These are phyloP conservation scores for Sanghuangporus sanghuang DNA, from an alignment of 1,284 basidiomycete genomes.

Conservation along the genomic window DNA sequence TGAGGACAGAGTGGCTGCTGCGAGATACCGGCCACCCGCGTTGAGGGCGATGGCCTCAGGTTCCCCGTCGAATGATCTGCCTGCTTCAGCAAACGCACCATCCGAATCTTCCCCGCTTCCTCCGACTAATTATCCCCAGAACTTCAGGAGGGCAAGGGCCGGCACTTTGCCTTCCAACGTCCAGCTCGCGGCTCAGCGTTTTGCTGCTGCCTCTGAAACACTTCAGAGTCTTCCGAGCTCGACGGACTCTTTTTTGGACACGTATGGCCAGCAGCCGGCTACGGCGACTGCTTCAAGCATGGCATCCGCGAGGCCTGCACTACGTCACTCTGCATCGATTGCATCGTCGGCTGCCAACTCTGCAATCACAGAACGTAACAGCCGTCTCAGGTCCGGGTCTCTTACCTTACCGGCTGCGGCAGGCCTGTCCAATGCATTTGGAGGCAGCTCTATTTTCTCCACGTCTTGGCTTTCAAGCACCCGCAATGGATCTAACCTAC, in stretches of 20 bases:
- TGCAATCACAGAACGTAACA: constrained; percentile 59
- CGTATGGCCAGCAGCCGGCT: constrained; percentile 32
- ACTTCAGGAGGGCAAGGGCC: constrained; percentile 82
- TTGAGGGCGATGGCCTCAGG: constrained; percentile 66
- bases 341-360: constrained; percentile 59
- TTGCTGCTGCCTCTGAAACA: constrained; percentile 61
- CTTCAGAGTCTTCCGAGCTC: constrained; percentile 49
- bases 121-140: constrained; percentile 68
- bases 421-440: constrained; percentile 82
- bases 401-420: constrained; percentile 69
- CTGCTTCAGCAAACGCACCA: constrained; percentile 47
- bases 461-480: constrained; percentile 79
- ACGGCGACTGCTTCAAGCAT: constrained; percentile 34
- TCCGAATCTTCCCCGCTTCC: constrained; percentile 53
- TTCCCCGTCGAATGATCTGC: constrained; percentile 64
- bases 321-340: constrained; percentile 73
- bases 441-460: constrained; percentile 72
- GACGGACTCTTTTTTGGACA: constrained; percentile 59
- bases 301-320: constrained; percentile 54
- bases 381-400: constrained; percentile 85
- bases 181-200: constrained; percentile 78
- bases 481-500: constrained; percentile 47
- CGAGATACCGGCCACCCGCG: constrained; percentile 75
- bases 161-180: constrained; percentile 86
- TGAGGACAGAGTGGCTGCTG: constrained; percentile 55